A percentile compares a stretch with the other conserved stretches of the same genome.
Conservation (phyloP, 225 moss, liverwort and hornwort species). For the Ulota crispa region DNA sequence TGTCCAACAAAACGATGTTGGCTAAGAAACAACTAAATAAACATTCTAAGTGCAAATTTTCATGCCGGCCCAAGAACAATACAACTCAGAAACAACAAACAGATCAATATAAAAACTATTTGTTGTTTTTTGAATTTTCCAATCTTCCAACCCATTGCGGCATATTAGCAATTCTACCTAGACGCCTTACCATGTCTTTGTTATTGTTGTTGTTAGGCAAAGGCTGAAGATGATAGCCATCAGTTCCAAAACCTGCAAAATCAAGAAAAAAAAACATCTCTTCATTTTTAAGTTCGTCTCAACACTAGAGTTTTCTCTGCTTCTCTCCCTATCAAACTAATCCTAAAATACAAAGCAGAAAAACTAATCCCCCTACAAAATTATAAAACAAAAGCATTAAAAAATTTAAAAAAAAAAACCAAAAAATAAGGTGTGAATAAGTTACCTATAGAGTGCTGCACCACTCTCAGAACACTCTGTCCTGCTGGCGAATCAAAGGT, state of each 20-base stretch:
- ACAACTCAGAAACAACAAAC: too few relatives aligned
- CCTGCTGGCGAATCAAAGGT: constrained; percentile 12
- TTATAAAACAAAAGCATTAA: not conserved
- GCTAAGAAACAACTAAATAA: too few relatives aligned
- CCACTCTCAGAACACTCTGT: not conserved
- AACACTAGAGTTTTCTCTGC: not conserved
- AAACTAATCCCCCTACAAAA: not conserved
- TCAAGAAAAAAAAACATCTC: not conserved
- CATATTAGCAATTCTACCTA: not conserved
- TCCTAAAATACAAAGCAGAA: not conserved
- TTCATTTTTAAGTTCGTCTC: too few relatives aligned
- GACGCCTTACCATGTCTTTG: not conserved
- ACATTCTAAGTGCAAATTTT: not conserved
- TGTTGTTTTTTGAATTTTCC: too few relatives aligned
- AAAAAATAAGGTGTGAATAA: not conserved
- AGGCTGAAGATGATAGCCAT: not conserved
- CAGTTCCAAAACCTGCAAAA: constrained; percentile 12
- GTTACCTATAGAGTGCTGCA: constrained; percentile 2
- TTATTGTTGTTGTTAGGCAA: not conserved
- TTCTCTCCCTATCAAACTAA: not conserved
- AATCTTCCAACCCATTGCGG: not conserved
- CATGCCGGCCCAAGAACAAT: too few relatives aligned
- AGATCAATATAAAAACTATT: too few relatives aligned
- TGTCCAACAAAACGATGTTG: not conserved
- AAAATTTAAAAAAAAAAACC: not conserved